Evolutionary conservation across 495 filamentous ascomycete species (phyloP).

Genomic region (Usnea hakonensis): DNA sequence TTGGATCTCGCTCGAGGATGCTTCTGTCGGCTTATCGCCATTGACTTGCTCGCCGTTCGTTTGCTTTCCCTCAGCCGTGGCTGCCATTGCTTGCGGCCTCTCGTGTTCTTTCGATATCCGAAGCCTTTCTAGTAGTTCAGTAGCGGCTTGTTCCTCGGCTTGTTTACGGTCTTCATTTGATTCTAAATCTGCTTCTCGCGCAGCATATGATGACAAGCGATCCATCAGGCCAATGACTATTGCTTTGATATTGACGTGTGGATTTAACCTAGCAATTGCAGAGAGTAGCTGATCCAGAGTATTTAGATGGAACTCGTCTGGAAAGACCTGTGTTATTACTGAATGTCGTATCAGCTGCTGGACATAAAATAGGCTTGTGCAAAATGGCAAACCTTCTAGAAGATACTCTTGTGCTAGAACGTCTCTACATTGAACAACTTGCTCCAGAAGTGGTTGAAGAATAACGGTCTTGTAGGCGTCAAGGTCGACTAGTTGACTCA

Average conservation of each 20-base stretch:
- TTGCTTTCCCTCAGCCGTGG: constrained; percentile 11
- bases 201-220: constrained; percentile 83
- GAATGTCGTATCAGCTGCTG: constrained; percentile 24
- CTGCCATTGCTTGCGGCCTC: constrained; percentile 31
- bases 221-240: constrained; percentile 99
- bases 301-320: constrained; percentile 95
- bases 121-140: constrained; percentile 66
- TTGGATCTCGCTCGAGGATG: constrained; percentile 21
- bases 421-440: constrained; percentile 96
- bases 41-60: constrained; percentile 36
- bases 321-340: constrained; percentile 98
- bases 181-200: constrained; percentile 75
- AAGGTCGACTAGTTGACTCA: constrained; percentile 93
- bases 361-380: background rate
- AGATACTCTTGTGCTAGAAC: constrained; percentile 96
- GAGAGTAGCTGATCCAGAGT: constrained; percentile 90
- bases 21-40: constrained; percentile 31
- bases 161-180: constrained; percentile 63
- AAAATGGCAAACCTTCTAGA: constrained; percentile 58
- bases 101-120: constrained; percentile 57
- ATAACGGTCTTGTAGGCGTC: constrained; percentile 89
- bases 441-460: constrained; percentile 79
- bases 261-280: constrained; percentile 84
- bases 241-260: constrained; percentile 92
- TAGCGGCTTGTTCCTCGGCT: constrained; percentile 75